Evolutionary conservation across 352 stramenopile species (phyloP).

Genomic region (Pythium aphanidermatum): DNA sequence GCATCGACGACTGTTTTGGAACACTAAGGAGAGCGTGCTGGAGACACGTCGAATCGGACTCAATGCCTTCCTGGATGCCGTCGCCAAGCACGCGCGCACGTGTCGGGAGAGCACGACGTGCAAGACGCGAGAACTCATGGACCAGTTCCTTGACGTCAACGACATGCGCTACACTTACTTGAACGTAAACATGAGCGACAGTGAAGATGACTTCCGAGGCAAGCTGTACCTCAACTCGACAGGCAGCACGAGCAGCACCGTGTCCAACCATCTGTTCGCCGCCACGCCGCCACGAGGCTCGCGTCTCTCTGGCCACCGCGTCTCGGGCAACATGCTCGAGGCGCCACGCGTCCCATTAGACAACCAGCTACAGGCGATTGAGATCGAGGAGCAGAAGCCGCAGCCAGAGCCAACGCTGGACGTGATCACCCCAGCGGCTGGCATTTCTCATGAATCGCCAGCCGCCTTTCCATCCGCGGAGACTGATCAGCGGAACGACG

Average conservation of each 20-base stretch:
- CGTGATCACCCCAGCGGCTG: not conserved
- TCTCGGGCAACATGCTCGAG: no score
- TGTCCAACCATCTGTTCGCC: conserved; percentile 13
- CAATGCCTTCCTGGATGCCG: conserved; percentile 69
- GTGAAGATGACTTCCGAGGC: conserved; percentile 33
- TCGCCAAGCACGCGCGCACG: conserved; percentile 70
- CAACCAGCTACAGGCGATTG: not conserved
- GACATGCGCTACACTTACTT: conserved; percentile 88
- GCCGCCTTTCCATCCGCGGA: no score
- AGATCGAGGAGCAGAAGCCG: not conserved
- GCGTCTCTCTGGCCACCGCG: no score
- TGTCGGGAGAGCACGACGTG: conserved; percentile 67
- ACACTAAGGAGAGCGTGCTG: conserved; percentile 64
- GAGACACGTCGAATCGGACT: conserved; percentile 67
- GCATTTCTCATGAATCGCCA: not conserved
- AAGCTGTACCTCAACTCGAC: conserved; percentile 28
- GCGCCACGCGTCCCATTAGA: no score
- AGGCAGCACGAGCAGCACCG: conserved; percentile 14
- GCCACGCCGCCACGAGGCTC: conserved; percentile 8
- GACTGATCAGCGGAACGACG: conserved; percentile 18
- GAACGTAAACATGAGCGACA: conserved; percentile 75
- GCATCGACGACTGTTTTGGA: conserved; percentile 66
- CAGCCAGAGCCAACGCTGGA: not conserved
- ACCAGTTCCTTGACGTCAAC: conserved; percentile 86
- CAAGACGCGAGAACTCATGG: conserved; percentile 67